Percentiles rank a stretch among this genome's conserved stretches.
phyloP scores from a whole-genome alignment of 163 green algal genomes.

The Scenedesmus sp. region DNA sequence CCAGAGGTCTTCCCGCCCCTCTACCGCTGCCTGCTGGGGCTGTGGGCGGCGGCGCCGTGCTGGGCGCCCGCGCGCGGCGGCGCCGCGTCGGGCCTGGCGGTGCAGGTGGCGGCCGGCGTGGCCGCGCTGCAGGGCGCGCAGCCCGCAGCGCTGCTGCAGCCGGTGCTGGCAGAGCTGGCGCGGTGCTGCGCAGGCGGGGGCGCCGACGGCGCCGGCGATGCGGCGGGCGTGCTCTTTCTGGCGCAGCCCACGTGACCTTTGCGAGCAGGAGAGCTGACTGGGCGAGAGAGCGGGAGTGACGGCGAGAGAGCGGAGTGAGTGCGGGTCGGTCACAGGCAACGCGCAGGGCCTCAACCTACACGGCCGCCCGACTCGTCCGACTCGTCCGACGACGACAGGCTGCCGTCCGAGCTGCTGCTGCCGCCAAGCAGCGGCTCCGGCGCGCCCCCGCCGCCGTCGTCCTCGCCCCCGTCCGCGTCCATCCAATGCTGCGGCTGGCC shows the following conservation, averaged over 20 bases:
- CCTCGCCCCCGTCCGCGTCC: slow-evolving; percentile 25
- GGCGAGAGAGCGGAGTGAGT: too few species aligned
- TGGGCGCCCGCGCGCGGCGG: not conserved
- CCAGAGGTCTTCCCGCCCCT: slow-evolving; percentile 57
- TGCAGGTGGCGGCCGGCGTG: not conserved
- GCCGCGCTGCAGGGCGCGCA: not conserved
- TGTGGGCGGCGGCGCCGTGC: slow-evolving; percentile 44
- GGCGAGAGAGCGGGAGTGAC: too few species aligned
- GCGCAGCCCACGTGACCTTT: too few species aligned
- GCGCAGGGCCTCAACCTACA: too few species aligned
- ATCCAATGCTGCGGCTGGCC: slow-evolving; percentile 24
- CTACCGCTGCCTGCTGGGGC: slow-evolving; percentile 58
- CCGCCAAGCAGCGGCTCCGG: not conserved
- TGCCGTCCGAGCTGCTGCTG: not conserved
- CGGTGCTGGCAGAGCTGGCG: slow-evolving; percentile 15
- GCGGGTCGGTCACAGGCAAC: too few species aligned
- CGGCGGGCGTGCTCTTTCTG: too few species aligned
- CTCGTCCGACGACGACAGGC: too few species aligned
- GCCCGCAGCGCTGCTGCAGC: slow-evolving; percentile 17
- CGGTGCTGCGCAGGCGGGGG: not conserved
- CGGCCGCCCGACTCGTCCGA: too few species aligned
- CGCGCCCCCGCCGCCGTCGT: not conserved
- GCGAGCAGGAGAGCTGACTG: too few species aligned
- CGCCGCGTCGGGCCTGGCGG: not conserved
- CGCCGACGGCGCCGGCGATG: too few species aligned